phyloP scores from a whole-genome alignment of 2,329 filamentous ascomycete species.

The Diaporthe aspalathi region DNA sequence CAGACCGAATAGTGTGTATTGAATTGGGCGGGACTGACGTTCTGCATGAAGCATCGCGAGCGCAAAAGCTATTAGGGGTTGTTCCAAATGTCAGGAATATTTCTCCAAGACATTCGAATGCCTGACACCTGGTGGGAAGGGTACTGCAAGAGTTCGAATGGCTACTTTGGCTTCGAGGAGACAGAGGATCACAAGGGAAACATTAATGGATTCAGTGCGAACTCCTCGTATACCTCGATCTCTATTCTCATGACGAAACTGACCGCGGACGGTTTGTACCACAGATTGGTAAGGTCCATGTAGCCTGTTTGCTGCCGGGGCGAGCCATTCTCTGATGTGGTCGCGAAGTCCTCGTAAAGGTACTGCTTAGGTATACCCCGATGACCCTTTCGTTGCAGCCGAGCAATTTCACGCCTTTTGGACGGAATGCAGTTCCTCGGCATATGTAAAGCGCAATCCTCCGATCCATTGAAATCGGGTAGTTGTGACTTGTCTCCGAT shows the following conservation, averaged over 20 bases:
- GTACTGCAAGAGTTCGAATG: not conserved
- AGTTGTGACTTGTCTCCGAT: no score
- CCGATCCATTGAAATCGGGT: no score
- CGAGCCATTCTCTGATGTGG: no score
- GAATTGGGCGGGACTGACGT: not conserved
- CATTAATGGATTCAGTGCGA: not conserved
- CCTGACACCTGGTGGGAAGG: not conserved
- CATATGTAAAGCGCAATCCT: no score
- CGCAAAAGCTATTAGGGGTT: not conserved
- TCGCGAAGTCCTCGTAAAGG: no score
- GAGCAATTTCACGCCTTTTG: no score
- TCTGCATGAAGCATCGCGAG: not conserved
- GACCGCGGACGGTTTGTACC: not conserved
- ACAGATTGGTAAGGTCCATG: no score
- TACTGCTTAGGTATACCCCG: no score
- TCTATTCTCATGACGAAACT: not conserved
- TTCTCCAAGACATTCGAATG: not conserved
- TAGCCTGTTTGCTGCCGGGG: no score
- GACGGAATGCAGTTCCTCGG: no score
- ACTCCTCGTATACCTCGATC: no score
- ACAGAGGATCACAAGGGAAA: not conserved
- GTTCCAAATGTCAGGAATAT: not conserved
- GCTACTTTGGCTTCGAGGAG: slow-evolving; percentile 8
- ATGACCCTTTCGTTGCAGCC: no score
- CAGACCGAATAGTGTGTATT: not conserved